phyloP scores from a whole-genome alignment of 129 eudicot species.

The Artemisia argyi region DNA sequence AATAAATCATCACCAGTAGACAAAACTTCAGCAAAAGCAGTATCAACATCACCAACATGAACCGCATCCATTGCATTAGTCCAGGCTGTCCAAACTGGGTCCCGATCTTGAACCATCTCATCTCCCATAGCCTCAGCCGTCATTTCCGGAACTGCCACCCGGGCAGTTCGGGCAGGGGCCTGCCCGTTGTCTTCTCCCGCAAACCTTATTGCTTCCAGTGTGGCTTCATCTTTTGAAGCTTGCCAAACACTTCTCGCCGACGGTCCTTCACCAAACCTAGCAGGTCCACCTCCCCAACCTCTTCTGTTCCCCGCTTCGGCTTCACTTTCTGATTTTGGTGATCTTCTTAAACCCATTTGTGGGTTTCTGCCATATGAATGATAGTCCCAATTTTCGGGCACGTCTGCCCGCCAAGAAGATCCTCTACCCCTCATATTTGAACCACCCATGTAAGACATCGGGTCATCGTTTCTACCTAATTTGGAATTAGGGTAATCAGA shows the following conservation, averaged over 20 bases:
- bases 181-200: conserved; percentile 90
- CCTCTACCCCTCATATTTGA: conserved; percentile 65
- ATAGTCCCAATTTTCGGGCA: conserved; percentile 72
- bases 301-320: conserved; percentile 55
- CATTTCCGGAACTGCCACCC: conserved; percentile 85
- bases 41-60: conserved; percentile 75
- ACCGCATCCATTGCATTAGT: conserved; percentile 99
- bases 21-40: conserved; percentile 90
- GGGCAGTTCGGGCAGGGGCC: conserved; percentile 52
- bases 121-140: conserved; percentile 78
- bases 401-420: conserved; percentile 74
- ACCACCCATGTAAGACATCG: conserved; percentile 41
- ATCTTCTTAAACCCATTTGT: conserved; percentile 64
- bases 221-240: conserved; percentile 98
- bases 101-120: conserved; percentile 75
- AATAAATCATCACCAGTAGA: conserved; percentile 88
- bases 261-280: conserved; percentile 94
- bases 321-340: conserved; percentile 66
- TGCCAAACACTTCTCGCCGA: conserved; percentile 99
- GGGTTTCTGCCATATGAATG: conserved; percentile 57
- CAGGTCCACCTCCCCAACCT: conserved; percentile 91
- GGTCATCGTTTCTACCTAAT: conserved; percentile 56
- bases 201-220: conserved; percentile 90
- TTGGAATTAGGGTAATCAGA: conserved; percentile 65
- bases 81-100: conserved; percentile 93